Base-by-base conservation (phyloP, 2,329 filamentous ascomycete genomes). In the Aspergillus versicolor region DNA sequence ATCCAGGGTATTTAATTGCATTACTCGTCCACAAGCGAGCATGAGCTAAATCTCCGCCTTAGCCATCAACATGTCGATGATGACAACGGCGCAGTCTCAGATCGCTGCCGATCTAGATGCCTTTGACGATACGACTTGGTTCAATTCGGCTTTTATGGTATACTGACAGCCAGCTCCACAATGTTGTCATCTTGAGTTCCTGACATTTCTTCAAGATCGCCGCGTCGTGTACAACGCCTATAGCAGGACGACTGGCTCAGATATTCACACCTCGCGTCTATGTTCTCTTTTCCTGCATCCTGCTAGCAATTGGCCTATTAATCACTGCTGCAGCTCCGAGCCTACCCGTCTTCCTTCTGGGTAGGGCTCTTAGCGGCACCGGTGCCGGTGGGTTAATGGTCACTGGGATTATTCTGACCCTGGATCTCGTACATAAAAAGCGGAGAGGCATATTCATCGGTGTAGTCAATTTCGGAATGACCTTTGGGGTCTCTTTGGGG, bases 61-160 rank as follows among this genome's bases (percentile, higher is more conserved):
- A 81, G 81, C 82, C 15, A 81, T 83, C 60, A 94, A 94, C 67
- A 90, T 92, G 75, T 90, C 87, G 12, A 86, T 91, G 64, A 87
- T 95, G 69, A 90, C 89, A 5, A 92, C 91, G 55, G 89, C 88
- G 2, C 91, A 94, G 74, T 90, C 87, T 7, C 80, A 81, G 49
- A 90, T 95, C 62, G 90, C 90, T 2, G 82, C 82, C 7, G 90
- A 93, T 62, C 79, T 95, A 2, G 81, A 90, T 72, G 84, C 89
- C 1, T 92, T 91, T 66, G 85, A 87, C 55, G 78, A 85, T 54
- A 86, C 86, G 37, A 89, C 85, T 72, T 95, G 90, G 90, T 91
- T 94, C 70, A 91, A 88, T 7, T 90, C 88, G 32, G 81, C 88
- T 2, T 95, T 91, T 69, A 79, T 94, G 70, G 77, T 79, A 70